These are phyloP conservation scores for Verticillium isaacii DNA, from an alignment of 2,329 filamentous ascomycete species.

Conservation along the genomic window DNA sequence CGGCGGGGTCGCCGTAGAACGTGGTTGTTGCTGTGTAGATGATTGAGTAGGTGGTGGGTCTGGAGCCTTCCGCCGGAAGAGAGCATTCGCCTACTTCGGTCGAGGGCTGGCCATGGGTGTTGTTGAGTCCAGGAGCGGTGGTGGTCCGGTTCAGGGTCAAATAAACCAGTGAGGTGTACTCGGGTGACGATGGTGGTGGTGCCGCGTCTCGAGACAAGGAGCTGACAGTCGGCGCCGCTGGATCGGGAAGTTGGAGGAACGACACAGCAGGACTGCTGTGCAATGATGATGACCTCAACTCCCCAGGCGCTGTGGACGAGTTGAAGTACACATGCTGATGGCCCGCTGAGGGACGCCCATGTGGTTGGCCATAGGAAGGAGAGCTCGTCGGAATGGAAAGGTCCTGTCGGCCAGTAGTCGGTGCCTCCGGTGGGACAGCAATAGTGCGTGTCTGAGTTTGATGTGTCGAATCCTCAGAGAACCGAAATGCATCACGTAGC, in stretches of 20 bases:
- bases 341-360: neutral
- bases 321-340: neutral
- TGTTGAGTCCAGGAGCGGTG: neutral
- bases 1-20: slow-evolving; percentile 36
- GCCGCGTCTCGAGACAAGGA: neutral
- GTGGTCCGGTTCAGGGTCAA: neutral
- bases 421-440: neutral
- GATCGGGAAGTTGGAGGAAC: neutral
- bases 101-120: neutral
- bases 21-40: slow-evolving; percentile 46
- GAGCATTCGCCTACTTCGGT: neutral
- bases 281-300: neutral
- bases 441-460: neutral
- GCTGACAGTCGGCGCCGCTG: neutral
- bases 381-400: neutral
- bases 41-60: slow-evolving; percentile 33
- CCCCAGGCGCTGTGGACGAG: neutral
- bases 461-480: neutral
- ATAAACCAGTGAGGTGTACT: neutral
- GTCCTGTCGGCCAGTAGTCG: no score
- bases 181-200: neutral
- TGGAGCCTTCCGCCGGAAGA: neutral
- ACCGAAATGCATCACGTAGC: neutral
- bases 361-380: neutral
- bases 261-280: neutral